Base-by-base conservation (phyloP, 2,329 filamentous ascomycete species). In the Penicillium paneum region DNA sequence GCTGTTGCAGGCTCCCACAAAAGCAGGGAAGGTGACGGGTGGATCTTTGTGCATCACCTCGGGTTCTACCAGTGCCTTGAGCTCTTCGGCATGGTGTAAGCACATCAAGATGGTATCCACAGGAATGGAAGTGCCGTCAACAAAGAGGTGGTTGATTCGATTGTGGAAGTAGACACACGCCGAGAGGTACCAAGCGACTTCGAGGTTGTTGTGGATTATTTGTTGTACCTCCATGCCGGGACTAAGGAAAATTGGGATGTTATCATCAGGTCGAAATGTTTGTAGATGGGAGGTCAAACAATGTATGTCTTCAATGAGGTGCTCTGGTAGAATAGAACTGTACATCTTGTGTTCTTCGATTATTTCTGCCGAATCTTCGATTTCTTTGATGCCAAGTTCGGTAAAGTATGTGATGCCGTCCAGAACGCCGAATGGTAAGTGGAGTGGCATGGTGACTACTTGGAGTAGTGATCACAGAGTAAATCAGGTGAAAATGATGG, bases 291-390 rank as follows among this genome's bases (percentile, higher is more conserved):
- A 11, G n/a, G 35, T 19, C 35, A 36, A 36, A 10, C 8, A 17
- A 35, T 5, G 8, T 1, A 40, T 41, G 5, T 13, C 21, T 28
- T 3, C 39, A 17, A 15, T 12, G 5, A 41, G 8, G 8, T 12
- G 1, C 24, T 17, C 24, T 6, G 39, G 39, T 1, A 41, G 5
- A 2, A 15, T 15, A 2, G 1, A 0, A 5, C 11, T 7, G 5
- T 3, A 2, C 15, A 1, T 1, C 1, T 41, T 24, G 2, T 17
- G 8, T 7, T 1, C 3, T 3, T 28, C 24, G 8, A 41, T 41
- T 12, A 10, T 5, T 41, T 28, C 24, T n/a, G 21, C 39, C 8
- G 28, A 12, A 1, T 28, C 7, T 2, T 41, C 39, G 1, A 15
- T 41, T 12, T 41, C 8, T 1, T 5, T n/a, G 21, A 41, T 41